Conservation (phyloP, 2,329 filamentous ascomycete genomes). For the Penicillium palitans region DNA sequence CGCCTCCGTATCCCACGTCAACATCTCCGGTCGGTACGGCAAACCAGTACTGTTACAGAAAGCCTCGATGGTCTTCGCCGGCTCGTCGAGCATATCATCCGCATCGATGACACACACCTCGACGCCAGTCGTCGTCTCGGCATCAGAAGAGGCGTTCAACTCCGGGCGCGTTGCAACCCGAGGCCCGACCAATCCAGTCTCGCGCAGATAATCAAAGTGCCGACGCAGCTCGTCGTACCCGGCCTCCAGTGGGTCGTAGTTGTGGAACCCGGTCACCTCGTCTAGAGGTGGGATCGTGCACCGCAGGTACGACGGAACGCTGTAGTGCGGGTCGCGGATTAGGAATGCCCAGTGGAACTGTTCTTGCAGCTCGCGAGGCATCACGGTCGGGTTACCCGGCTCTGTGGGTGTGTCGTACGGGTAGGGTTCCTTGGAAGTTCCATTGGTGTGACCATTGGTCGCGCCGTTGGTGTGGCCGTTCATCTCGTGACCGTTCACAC, state of each 20-base stretch:
- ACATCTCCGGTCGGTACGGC: slow-evolving; percentile 73
- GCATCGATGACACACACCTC: slow-evolving; percentile 87
- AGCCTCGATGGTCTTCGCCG: slow-evolving; percentile 69
- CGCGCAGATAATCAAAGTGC: slow-evolving; percentile 80
- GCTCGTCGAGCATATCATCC: slow-evolving; percentile 87
- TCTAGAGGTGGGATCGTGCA: slow-evolving; percentile 88
- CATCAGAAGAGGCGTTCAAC: slow-evolving; percentile 30
- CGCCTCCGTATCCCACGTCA: slow-evolving; percentile 77
- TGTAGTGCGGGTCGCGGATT: slow-evolving; percentile 89
- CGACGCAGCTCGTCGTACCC: slow-evolving; percentile 86
- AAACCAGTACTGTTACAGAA: slow-evolving; percentile 83
- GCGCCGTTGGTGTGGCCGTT: slow-evolving; percentile 12
- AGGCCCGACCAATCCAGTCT: slow-evolving; percentile 69
- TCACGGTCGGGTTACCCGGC: slow-evolving; percentile 76
- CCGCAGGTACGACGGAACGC: slow-evolving; percentile 90
- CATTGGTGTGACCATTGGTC: slow-evolving; percentile 28
- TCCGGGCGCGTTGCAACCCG: slow-evolving; percentile 52
- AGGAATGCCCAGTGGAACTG: slow-evolving; percentile 94
- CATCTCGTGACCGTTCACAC: neutral
- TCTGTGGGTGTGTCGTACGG: slow-evolving; percentile 62
- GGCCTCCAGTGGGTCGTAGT: slow-evolving; percentile 84
- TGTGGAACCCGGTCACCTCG: slow-evolving; percentile 76
- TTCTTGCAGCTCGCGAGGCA: slow-evolving; percentile 71
- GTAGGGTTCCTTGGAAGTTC: slow-evolving; percentile 48
- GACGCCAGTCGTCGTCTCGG: neutral